Evolutionary conservation across 2,329 filamentous ascomycete genomes (phyloP), one percentile per base, ranked within the genome.

Genomic region (Alternaria sp.): DNA sequence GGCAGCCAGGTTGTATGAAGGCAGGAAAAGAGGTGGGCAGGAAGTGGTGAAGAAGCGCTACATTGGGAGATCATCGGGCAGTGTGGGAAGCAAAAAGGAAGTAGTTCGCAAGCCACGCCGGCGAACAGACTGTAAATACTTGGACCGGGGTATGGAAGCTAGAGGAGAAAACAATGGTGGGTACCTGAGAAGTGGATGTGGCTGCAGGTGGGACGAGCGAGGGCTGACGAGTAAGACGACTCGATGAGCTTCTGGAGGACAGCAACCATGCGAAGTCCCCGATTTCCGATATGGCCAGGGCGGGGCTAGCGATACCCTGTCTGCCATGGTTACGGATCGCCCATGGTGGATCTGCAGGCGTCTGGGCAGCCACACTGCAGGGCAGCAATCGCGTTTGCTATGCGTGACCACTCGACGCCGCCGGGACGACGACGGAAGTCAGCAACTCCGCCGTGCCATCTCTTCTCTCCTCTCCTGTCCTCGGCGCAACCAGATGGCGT

Each of bases 291-390:
- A 61, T 66, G 62, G 65, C 64, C 58, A 70, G 67, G 70, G 73
- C 66, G 72, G 72, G 72, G 71, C 71, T 63, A 68, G 60, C 61
- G 60, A 66, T 65, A 69, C 68, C 70, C 67, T 71, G 70, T 59
- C 69, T 62, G 69, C 71, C 72, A 70, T 69, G 63, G 72, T 76
- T 72, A 75, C 71, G 73, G 74, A 76, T 76, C 74, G 71, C 63
- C 72, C 59, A 56, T 65, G 65, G 67, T 73, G 66, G 73, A 77
- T 76, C 72, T 72, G 66, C 73, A 68, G 56, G 61, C 60, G 59
- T 60, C 66, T 69, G 69, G 70, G 66, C 73, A 71, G 61, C 67
- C 66, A 66, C 66, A 57, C 70, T 75, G 74, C 71, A 75, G 71
- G 73, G 72, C 72, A 69, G 54, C 58, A n/a, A 61, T 48, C 54